These are phyloP conservation scores for Allodekkera sacchari DNA, from an alignment of 805 yeast genomes.

Conservation along the genomic window DNA sequence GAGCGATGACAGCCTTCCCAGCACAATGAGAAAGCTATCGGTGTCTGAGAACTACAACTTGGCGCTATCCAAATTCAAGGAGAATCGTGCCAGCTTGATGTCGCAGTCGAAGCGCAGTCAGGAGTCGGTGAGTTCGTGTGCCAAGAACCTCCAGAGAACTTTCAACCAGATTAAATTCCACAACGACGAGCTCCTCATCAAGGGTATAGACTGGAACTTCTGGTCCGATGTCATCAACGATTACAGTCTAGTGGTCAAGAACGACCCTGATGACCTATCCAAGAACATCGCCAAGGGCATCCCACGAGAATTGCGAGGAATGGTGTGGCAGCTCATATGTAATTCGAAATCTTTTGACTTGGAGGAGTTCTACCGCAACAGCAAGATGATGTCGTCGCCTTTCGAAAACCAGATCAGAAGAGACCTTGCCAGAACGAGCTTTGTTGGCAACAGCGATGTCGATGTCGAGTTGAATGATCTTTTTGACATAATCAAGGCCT, in stretches of 20 bases:
- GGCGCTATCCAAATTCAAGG: constrained; percentile 50
- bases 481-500: constrained; percentile 71
- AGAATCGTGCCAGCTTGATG: constrained; percentile 43
- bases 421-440: constrained; percentile 80
- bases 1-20: constrained; percentile 5
- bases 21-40: constrained; percentile 13
- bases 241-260: constrained; percentile 57
- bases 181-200: constrained; percentile 21
- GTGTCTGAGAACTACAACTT: constrained; percentile 44
- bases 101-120: constrained; percentile 42
- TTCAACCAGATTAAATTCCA: constrained; percentile 40
- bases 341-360: constrained; percentile 61
- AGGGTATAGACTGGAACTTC: constrained; percentile 68
- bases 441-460: constrained; percentile 50
- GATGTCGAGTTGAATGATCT: constrained; percentile 55
- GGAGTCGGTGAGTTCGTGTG: constrained; percentile 42
- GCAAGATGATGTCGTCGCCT: constrained; percentile 40
- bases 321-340: constrained; percentile 87
- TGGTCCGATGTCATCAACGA: constrained; percentile 82
- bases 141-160: constrained; percentile 32
- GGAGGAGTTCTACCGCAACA: constrained; percentile 48
- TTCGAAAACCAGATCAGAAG: constrained; percentile 73
- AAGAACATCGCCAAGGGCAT: constrained; percentile 65
- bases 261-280: constrained; percentile 52
- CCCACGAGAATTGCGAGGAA: constrained; percentile 78